Conservation (phyloP, 2,329 filamentous ascomycete species). For the Pseudofabraea citricarpa region DNA sequence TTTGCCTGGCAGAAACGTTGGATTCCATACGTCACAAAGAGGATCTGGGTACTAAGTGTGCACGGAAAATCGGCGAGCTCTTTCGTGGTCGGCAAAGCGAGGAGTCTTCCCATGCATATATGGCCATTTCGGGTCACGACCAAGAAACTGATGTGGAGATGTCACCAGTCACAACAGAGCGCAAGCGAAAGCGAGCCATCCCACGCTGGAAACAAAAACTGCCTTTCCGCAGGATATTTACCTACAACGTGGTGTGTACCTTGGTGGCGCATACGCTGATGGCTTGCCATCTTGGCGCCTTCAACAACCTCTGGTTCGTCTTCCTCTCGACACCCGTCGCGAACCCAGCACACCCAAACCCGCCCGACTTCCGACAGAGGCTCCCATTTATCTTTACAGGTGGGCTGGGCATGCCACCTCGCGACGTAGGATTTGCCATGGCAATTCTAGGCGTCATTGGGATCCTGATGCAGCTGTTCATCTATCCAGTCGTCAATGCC, state of each 20-base stretch:
- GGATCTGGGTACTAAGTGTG: conserved; percentile 20
- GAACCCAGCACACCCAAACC: conserved; percentile 41
- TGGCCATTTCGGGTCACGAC: conserved; percentile 12
- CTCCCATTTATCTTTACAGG: conserved; percentile 48
- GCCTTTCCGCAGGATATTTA: conserved; percentile 28
- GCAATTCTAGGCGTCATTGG: conserved; percentile 70
- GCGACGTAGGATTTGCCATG: conserved; percentile 69
- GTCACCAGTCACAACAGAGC: conserved; percentile 7
- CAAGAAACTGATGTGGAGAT: conserved; percentile 8
- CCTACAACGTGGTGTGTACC: conserved; percentile 35
- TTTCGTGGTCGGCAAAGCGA: conserved; percentile 8
- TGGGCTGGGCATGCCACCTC: conserved; percentile 66
- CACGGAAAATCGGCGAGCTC: conserved; percentile 11
- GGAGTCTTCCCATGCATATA: conserved; percentile 10
- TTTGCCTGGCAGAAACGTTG: conserved; percentile 31
- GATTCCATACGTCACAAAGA: conserved; percentile 26
- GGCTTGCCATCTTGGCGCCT: conserved; percentile 62
- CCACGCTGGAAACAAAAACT: conserved; percentile 17
- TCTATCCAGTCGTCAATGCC: conserved; percentile 65
- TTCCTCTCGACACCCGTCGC: conserved; percentile 55
- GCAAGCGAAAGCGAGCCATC: conserved; percentile 5
- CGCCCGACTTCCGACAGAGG: conserved; percentile 41
- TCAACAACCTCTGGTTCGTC: conserved; percentile 54
- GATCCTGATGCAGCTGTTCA: conserved; percentile 61
- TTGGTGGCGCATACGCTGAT: conserved; percentile 62